phyloP scores from a whole-genome alignment of 257 asterid genomes.

The Thymus quinquecostatus region DNA sequence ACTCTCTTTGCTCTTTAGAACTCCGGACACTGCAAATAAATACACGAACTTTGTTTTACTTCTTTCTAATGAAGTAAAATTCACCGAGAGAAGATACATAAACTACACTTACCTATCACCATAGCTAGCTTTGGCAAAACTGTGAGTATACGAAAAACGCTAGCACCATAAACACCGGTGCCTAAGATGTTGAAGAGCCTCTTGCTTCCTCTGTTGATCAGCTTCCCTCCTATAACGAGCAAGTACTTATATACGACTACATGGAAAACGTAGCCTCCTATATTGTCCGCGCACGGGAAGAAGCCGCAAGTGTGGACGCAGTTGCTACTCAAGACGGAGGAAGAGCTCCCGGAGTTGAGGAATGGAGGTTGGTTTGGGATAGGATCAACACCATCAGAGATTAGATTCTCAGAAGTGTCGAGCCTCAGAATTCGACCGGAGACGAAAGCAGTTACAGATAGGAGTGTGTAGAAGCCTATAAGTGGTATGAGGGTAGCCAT shows the following conservation, averaged over 20 bases:
- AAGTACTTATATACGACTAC: constrained; percentile 44
- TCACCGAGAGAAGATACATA: background rate
- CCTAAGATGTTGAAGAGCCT: constrained; percentile 43
- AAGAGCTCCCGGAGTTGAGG: background rate
- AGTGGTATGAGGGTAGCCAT: constrained; percentile 32
- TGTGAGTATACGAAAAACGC: constrained; percentile 41
- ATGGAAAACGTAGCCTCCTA: constrained; percentile 48
- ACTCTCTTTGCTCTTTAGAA: constrained; percentile 38
- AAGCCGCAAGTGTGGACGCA: constrained; percentile 47
- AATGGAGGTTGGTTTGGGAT: too few relatives aligned
- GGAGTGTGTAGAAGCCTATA: too few relatives aligned
- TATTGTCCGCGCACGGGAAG: constrained; percentile 52
- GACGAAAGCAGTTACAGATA: too few relatives aligned
- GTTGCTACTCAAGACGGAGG: constrained; percentile 4
- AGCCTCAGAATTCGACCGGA: too few relatives aligned
- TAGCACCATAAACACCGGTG: constrained; percentile 49
- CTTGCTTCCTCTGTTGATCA: constrained; percentile 41
- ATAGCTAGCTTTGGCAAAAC: constrained; percentile 45
- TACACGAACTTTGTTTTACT: background rate
- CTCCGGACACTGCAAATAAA: constrained; percentile 45
- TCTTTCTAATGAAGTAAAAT: background rate
- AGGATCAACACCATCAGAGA: too few relatives aligned
- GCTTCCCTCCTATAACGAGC: constrained; percentile 41
- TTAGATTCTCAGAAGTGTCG: too few relatives aligned
- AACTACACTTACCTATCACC: constrained; percentile 42